A percentile compares a stretch with the other conserved stretches of the same genome.
Evolutionary conservation across 805 yeast genomes (phyloP).

Genomic region (Teunomyces cretensis): DNA sequence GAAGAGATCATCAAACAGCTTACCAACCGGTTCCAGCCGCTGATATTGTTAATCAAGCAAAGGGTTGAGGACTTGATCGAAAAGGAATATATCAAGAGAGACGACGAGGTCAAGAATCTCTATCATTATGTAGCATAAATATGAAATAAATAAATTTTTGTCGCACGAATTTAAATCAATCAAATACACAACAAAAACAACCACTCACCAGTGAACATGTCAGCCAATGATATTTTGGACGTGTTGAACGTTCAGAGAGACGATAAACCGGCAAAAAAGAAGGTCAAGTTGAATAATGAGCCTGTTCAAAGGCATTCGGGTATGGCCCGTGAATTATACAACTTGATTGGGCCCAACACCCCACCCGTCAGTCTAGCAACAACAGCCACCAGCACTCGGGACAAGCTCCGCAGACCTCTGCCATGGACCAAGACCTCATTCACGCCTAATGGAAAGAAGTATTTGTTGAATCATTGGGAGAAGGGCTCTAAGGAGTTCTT

Average conservation of each 20-base stretch:
- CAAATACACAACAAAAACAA: background rate
- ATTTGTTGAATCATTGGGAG: conserved; percentile 76
- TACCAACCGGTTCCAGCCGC: conserved; percentile 64
- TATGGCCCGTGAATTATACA: conserved; percentile 86
- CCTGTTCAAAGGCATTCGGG: conserved; percentile 49
- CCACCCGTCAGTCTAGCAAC: conserved; percentile 62
- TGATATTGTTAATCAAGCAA: conserved; percentile 63
- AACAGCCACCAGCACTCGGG: conserved; percentile 45
- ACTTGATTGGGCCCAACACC: conserved; percentile 85
- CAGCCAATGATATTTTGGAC: conserved; percentile 64
- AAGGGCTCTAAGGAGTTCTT: conserved; percentile 60
- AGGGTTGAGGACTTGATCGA: conserved; percentile 75
- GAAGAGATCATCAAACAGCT: conserved; percentile 63
- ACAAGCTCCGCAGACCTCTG: conserved; percentile 66
- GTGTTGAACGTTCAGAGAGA: conserved; percentile 67
- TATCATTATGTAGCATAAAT: conserved; percentile 67
- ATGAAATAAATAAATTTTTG: background rate
- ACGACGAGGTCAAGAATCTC: conserved; percentile 53
- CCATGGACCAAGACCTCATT: conserved; percentile 81
- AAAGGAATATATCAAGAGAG: conserved; percentile 77
- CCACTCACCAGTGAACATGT: conserved; percentile 14
- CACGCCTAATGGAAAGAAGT: conserved; percentile 46
- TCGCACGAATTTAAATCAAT: background rate
- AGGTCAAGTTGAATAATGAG: conserved; percentile 28
- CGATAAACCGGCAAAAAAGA: conserved; percentile 42